Conservation (phyloP, 2,329 filamentous ascomycete genomes). For the Diaporthe vexans region DNA sequence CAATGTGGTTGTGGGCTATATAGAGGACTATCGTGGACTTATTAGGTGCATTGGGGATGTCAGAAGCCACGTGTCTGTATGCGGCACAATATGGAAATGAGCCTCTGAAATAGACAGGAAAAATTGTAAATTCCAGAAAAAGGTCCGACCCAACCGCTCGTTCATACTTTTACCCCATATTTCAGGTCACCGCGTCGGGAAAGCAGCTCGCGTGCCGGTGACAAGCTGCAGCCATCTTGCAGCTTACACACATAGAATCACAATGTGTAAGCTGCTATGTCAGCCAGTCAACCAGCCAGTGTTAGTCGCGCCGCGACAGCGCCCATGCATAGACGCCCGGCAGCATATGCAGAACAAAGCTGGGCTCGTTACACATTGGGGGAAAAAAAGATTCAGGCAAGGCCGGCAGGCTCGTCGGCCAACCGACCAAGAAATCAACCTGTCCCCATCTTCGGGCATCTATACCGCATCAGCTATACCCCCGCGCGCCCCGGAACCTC, state of each 20-base stretch:
- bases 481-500: background rate
- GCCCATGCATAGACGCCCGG: conserved; percentile 22
- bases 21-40: background rate
- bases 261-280: background rate
- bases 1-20: background rate
- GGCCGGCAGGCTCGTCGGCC: background rate
- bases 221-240: conserved; percentile 28
- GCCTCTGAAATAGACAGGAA: background rate
- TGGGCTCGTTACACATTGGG: background rate
- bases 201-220: conserved; percentile 14
- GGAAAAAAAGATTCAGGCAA: background rate
- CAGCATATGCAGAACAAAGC: background rate
- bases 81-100: background rate
- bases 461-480: conserved; percentile 34
- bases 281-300: background rate
- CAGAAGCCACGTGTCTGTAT: background rate
- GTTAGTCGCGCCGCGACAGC: background rate
- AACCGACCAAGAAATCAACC: background rate
- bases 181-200: background rate
- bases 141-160: too few relatives aligned
- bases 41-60: too few relatives aligned
- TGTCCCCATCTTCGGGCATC: background rate
- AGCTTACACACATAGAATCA: conserved; percentile 6
- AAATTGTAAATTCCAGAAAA: background rate
- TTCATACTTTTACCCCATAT: background rate